These are phyloP conservation scores for Penicillium mononematosum DNA, from an alignment of 495 filamentous ascomycete species.

Conservation along the genomic window DNA sequence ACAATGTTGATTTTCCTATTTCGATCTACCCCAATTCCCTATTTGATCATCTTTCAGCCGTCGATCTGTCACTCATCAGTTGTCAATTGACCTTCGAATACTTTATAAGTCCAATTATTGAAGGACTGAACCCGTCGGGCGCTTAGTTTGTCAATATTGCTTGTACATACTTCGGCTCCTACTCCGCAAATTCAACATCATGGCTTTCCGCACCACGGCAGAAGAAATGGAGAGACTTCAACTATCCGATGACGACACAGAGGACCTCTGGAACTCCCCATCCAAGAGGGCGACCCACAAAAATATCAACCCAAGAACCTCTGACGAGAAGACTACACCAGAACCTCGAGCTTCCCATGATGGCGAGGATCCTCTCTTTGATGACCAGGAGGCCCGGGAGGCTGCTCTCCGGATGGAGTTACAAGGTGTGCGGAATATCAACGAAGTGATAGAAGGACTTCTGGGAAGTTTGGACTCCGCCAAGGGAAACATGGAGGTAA, in stretches of 20 bases:
- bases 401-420: slow-evolving; percentile 72
- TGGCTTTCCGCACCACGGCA: slow-evolving; percentile 40
- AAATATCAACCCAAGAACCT: slow-evolving; percentile 16
- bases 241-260: slow-evolving; percentile 62
- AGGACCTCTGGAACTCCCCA: slow-evolving; percentile 73
- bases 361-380: slow-evolving; percentile 54
- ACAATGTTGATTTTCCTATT: slow-evolving; percentile 22
- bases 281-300: slow-evolving; percentile 44
- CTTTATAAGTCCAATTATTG: not conserved
- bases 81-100: not conserved
- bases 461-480: slow-evolving; percentile 77
- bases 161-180: slow-evolving; percentile 8
- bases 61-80: not conserved
- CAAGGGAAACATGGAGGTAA: slow-evolving; percentile 88
- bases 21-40: slow-evolving; percentile 9
- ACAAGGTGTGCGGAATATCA: slow-evolving; percentile 78
- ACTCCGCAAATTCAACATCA: slow-evolving; percentile 21
- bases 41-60: not conserved
- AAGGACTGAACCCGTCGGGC: not conserved
- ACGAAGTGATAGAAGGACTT: slow-evolving; percentile 80
- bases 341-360: slow-evolving; percentile 39
- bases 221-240: slow-evolving; percentile 51
- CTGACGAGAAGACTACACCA: slow-evolving; percentile 42
- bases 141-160: not conserved
- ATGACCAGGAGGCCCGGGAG: slow-evolving; percentile 69